Base-by-base conservation (phyloP, 164 flowering plant species). In the Malania oleifera region DNA sequence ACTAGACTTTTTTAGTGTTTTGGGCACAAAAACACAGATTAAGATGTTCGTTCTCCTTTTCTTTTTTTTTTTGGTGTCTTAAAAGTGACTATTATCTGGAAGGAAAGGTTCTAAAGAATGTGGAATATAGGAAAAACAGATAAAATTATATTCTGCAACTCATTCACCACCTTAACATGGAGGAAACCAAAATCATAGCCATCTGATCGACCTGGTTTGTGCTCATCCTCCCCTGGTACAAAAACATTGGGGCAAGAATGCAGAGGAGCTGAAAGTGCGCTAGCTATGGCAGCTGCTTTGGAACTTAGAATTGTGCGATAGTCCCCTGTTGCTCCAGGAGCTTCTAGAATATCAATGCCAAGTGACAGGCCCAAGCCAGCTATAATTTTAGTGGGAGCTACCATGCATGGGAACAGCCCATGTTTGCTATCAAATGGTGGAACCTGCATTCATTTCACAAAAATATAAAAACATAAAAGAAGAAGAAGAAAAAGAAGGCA, bases 291-390 rank as follows among this genome's bases (percentile, higher is more conserved):
- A 63, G 75, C 67, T 64, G 91, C 96, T 76, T 92, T 92, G 53
- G 96, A 87, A 44, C 95, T 92, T 55, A 89, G 59, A 18, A 89
- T 77, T 31, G 97, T 89, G 51, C 97, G 81, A 71, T 90, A 93
- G 67, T 93, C 98, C 75, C 97, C 98, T 17, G 98, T 93, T 56
- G 97, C 98, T 62, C 97, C 97, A 56, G 92, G 95, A 76, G 98
- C 97, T 82, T 93, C 96, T 34, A 90, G 79, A 59, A 93, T 93
- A 77, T 93, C 95, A 61, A 93, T 84, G 7, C 87, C 96, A 45
- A 93, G 93, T 12, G 98, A 92, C 54, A 89, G 68, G 39, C 98
- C 98, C 56, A 93, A 70, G 13, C 98, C 98, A 53, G 98, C 98
- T 39, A 93, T 93, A 54, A 90, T 93, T 70, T 90, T 93, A 44